These are phyloP conservation scores for Sergeia podlipaevii DNA, from an alignment of 208 protist species.

Conservation along the genomic window DNA sequence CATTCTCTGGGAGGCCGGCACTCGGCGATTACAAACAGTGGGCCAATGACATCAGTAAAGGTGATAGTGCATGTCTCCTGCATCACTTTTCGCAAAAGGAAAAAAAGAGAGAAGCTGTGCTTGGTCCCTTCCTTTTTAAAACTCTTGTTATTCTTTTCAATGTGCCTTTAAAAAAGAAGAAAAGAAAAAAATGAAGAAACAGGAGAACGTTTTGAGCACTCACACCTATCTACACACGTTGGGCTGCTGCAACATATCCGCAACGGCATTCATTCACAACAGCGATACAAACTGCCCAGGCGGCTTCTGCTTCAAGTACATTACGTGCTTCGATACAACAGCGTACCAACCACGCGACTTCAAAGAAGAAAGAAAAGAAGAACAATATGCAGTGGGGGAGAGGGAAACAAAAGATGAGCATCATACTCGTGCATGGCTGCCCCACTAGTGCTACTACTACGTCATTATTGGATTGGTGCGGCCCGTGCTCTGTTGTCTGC, in stretches of 20 bases:
- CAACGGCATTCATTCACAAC: too few relatives aligned
- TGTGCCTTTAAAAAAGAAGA: too few relatives aligned
- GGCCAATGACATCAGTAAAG: conserved; percentile 4
- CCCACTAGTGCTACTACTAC: conserved; percentile 17
- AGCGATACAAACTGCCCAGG: background rate
- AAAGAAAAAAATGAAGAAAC: too few relatives aligned
- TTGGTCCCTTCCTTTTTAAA: too few relatives aligned
- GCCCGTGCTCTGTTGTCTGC: conserved; percentile 78
- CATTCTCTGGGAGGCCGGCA: background rate
- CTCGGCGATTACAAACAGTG: conserved; percentile 16
- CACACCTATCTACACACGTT: too few relatives aligned
- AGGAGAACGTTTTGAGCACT: too few relatives aligned
- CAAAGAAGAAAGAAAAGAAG: background rate
- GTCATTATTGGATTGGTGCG: conserved; percentile 84
- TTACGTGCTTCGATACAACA: too few relatives aligned
- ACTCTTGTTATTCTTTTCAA: too few relatives aligned
- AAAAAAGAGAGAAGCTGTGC: background rate
- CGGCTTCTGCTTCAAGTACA: too few relatives aligned
- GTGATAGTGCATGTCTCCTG: background rate
- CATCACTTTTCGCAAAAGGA: background rate
- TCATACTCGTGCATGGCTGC: too few relatives aligned
- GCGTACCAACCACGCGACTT: background rate
- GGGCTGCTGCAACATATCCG: too few relatives aligned
- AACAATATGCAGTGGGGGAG: background rate
- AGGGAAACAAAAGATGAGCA: conserved; percentile 1